Evolutionary conservation across 1,284 basidiomycete species (phyloP).

Genomic region (Hortiboletus rubellus): DNA sequence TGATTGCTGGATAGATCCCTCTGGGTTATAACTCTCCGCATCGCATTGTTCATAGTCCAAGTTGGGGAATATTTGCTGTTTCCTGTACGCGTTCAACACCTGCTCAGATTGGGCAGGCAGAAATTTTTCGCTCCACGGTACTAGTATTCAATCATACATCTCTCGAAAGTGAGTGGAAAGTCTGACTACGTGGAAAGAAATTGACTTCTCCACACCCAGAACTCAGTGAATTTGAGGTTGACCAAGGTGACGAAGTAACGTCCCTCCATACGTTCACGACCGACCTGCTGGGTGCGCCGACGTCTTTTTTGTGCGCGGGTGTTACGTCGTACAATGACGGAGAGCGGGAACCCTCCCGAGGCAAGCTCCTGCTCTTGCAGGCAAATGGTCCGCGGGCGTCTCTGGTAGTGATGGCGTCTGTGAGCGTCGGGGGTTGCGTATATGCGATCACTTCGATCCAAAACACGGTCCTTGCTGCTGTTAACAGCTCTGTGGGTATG

Average conservation of each 20-base stretch:
- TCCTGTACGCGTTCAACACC: conserved; percentile 57
- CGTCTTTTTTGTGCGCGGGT: conserved; percentile 60
- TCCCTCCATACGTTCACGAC: conserved; percentile 48
- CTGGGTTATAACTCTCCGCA: conserved; percentile 69
- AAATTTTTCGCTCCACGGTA: conserved; percentile 55
- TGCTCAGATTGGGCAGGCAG: conserved; percentile 52
- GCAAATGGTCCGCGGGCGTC: conserved; percentile 36
- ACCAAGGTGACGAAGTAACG: conserved; percentile 59
- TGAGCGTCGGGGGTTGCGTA: conserved; percentile 57
- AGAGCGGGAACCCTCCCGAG: conserved; percentile 59
- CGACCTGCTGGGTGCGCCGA: conserved; percentile 31
- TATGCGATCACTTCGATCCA: conserved; percentile 53
- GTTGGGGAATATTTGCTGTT: conserved; percentile 61
- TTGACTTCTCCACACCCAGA: conserved; percentile 39
- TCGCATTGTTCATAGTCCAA: conserved; percentile 58
- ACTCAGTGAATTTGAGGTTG: conserved; percentile 53
- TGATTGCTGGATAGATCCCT: conserved; percentile 50
- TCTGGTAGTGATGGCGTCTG: conserved; percentile 31
- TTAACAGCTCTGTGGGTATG: conserved; percentile 70
- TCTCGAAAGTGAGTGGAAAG: conserved; percentile 52
- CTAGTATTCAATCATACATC: conserved; percentile 66
- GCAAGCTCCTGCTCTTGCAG: conserved; percentile 48
- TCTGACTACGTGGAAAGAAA: not conserved
- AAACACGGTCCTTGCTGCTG: conserved; percentile 61
- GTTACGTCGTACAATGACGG: conserved; percentile 49